phyloP scores from a whole-genome alignment of 2,329 filamentous ascomycete species.

The Trichoderma gracile region DNA sequence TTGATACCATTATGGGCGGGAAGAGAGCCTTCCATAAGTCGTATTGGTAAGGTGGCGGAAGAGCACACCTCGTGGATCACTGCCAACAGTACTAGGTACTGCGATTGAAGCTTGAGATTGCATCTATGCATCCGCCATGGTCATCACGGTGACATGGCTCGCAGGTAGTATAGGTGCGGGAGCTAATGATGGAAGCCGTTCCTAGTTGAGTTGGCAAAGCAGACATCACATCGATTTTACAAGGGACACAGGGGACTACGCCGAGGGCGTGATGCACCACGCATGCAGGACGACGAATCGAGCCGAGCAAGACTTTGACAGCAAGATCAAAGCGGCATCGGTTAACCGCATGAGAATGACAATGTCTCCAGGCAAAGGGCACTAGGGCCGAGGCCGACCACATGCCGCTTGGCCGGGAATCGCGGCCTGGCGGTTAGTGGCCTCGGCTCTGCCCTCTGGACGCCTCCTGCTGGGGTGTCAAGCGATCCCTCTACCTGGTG shows the following conservation, averaged over 20 bases:
- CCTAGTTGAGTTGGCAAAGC: background rate
- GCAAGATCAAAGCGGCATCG: background rate
- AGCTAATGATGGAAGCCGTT: background rate
- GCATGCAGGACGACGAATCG: slow-evolving; percentile 3
- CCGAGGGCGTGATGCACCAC: background rate
- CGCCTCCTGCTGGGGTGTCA: too few species aligned
- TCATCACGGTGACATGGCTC: too few species aligned
- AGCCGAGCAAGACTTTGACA: background rate
- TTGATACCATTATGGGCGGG: background rate
- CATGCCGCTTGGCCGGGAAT: background rate
- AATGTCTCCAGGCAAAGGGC: background rate
- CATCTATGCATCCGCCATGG: too few species aligned
- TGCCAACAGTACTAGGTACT: too few species aligned
- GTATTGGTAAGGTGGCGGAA: background rate
- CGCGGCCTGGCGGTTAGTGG: background rate
- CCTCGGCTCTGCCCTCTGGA: background rate
- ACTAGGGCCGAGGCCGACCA: background rate
- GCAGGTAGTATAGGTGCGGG: too few species aligned
- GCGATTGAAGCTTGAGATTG: too few species aligned
- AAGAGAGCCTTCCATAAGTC: background rate
- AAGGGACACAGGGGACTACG: background rate
- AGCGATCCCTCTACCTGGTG: too few species aligned
- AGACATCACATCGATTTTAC: background rate
- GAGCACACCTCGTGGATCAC: too few species aligned
- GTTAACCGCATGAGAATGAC: background rate